Base-by-base conservation (phyloP, 1,284 basidiomycete genomes). In the Tylopilus sp. region DNA sequence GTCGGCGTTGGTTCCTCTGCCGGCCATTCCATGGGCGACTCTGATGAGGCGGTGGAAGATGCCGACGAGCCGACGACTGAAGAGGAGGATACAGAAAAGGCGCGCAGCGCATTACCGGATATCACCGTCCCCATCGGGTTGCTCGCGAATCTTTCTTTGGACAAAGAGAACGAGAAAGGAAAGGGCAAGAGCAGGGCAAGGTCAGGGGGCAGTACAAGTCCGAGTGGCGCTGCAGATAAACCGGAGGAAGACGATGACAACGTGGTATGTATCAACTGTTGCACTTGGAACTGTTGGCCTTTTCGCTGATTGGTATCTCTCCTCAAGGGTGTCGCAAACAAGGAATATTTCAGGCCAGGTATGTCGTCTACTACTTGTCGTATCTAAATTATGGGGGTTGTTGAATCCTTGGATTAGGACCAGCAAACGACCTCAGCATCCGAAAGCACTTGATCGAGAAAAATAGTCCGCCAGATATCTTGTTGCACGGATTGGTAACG, bases 331-430 rank as follows among this genome's bases (percentile, higher is more conserved):
- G 82, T 92, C 33, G 90, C 90, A 28, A 90, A 87, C 60, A 83
- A 83, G 64, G 81, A 77, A 46, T 93, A 88, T 66, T 93, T 92
- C 73, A 76, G 81, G 72, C 87, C 88, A 29, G 88, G 86, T 77
- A 61, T 56, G 69, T 67, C 20, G 1, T 58, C 29, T 18, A 2
- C 28, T 4, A 2, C 29, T n/a, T 7, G 6, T 34, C 4, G 6
- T 21, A 10, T 28, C 6, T 1, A 17, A 15, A 12, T 4, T 5
- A 3, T 4, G 15, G 12, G 34, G 10, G 10, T 46, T 35, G 42
- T 38, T 43, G 38, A 52, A 3, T 4, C 9, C 3, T 20, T 4
- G 39, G 18, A 34, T 28, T 56, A 81, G 82, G 83, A n/a, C 85
- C 86, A 35, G 82, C 83, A 2, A 82, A 79, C 51, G 77, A 88